These are phyloP conservation scores for Ostreobium quekettii DNA, from an alignment of 139 green algal species.

Conservation along the genomic window DNA sequence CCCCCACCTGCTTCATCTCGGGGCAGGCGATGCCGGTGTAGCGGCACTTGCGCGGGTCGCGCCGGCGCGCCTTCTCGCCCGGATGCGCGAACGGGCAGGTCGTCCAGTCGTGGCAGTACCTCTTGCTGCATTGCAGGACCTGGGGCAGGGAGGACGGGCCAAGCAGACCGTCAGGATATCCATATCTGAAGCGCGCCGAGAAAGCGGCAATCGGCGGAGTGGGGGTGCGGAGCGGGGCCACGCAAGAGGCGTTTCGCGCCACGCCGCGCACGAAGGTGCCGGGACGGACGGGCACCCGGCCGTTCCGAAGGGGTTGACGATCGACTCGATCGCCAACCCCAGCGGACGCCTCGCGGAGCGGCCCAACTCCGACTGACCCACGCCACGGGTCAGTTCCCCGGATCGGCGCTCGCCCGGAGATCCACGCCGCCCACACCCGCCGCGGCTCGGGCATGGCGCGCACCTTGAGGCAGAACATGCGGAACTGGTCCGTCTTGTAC, in stretches of 20 bases:
- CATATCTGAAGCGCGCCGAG: neutral
- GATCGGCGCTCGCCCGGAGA: neutral
- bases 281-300: neutral
- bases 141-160: constrained; percentile 19
- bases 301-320: neutral
- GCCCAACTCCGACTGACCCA: neutral
- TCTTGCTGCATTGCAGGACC: constrained; percentile 66
- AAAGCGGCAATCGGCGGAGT: neutral
- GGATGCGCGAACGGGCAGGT: constrained; percentile 88
- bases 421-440: neutral
- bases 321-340: neutral
- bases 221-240: neutral
- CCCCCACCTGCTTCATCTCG: constrained; percentile 83
- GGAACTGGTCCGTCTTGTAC: constrained; percentile 61
- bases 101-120: constrained; percentile 64
- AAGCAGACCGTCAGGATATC: neutral
- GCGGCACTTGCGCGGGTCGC: constrained; percentile 66
- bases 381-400: neutral
- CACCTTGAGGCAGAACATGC: constrained; percentile 74
- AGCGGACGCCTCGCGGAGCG: neutral
- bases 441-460: neutral
- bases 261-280: neutral
- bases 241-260: neutral
- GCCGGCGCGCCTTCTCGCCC: constrained; percentile 81
- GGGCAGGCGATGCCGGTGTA: constrained; percentile 93